Percentiles rank a stretch among this genome's conserved stretches.
These are phyloP conservation scores for Stygiomarasmius scandens DNA, from an alignment of 1,284 basidiomycete genomes.

Conservation along the genomic window DNA sequence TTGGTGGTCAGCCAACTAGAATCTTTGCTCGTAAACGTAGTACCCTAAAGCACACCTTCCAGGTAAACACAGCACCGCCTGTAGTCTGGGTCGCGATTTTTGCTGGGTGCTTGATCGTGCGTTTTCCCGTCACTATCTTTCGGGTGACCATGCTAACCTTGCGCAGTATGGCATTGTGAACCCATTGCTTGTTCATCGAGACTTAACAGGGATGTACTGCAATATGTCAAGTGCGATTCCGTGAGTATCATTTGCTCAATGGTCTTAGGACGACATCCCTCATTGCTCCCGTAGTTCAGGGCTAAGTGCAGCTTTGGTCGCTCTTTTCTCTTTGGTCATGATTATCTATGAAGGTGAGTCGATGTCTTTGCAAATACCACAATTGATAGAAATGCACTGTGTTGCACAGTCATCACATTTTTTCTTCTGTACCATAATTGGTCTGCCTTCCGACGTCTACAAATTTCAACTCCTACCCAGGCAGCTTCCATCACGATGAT, in stretches of 20 bases:
- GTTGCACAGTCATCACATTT: neutral
- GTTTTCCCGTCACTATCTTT: neutral
- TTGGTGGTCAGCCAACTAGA: neutral
- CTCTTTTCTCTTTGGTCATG: neutral
- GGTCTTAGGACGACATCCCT: neutral
- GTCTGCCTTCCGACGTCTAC: neutral
- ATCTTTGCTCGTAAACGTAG: neutral
- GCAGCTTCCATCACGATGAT: neutral
- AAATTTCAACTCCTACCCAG: neutral
- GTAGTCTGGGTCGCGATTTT: neutral
- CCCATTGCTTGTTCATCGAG: neutral
- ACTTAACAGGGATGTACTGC: neutral
- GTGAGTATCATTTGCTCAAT: neutral
- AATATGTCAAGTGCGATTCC: neutral
- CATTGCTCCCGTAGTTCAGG: neutral
- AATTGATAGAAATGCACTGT: neutral
- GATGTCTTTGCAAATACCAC: neutral
- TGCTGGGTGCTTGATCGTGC: neutral
- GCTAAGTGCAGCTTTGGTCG: neutral
- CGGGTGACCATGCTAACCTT: neutral
- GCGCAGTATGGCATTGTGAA: neutral
- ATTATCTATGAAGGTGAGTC: conserved; percentile 1
- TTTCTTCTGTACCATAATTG: neutral
- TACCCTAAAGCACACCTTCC: neutral
- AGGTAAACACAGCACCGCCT: neutral